Base-by-base conservation (phyloP, 495 filamentous ascomycete species). In the Aspergillus steynii region DNA sequence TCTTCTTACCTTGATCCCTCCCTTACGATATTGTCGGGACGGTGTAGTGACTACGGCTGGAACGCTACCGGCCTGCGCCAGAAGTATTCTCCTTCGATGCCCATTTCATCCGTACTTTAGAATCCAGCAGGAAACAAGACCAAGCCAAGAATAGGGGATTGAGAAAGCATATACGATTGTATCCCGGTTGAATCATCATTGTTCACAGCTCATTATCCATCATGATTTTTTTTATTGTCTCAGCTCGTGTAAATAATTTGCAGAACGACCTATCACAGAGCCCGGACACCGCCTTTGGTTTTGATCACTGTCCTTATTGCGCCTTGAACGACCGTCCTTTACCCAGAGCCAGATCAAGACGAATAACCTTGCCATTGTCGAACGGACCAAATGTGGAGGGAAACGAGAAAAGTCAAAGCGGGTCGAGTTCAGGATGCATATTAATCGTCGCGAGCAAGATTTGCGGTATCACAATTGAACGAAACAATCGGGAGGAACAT, bases 391-490 rank as follows among this genome's bases (percentile, higher is more conserved):
- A 55, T 15, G 20, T 20, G 2, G 28, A 26, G 37, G 12, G 27
- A 27, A 59, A 29, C 48, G 47, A 51, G 52, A 46, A 31, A 50
- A 20, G 47, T 60, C 31, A 55, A 62, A 31, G 42, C 31, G 59
- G 51, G 60, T 56, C 54, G 65, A 47, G 31, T 65, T 48, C 55
- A 60, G 46, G 53, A 62, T 54, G 65, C 60, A 64, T 51, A 58
- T 62, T 60, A 60, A 60, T 45, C 58, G 63, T 68, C 58, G 62
- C 62, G 62, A 65, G 61, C 49, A 50, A 46, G 7, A 52, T 59
- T 48, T 64, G 62, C 58, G 67, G 67, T 65, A 66, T 70, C 67
- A 70, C 60, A 61, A 60, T 59, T 62, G 60, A 67, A 65, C 62
- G 60, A 61, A 70, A 63, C 32, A 62, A 60, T 64, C 61, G 54